Base-by-base conservation (phyloP, 2,329 filamentous ascomycete genomes). In the Venturia asperata region DNA sequence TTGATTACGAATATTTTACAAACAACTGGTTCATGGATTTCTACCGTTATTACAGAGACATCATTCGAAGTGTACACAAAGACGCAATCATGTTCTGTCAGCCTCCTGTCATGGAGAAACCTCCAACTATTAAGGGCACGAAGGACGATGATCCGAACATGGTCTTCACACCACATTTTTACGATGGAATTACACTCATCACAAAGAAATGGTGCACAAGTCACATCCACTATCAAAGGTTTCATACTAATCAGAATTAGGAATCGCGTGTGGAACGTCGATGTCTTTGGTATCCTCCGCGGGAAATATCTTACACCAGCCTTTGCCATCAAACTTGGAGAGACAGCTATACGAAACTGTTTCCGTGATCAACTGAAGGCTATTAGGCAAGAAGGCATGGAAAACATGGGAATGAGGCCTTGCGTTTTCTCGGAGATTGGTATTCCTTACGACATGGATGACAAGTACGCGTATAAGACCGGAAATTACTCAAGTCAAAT, bases 371-470 rank as follows among this genome's bases (percentile, higher is more conserved):
- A 99, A 73, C 83, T 99, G 43, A 85, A 85, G 6, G 88, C 88
- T 0, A 89, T 99, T 63, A 84, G 87, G 62, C 83, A 95, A 69
- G 94, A 99, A 76, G 95, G 93, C 0, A 78, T 89, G n/a, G 88
- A 96, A 65, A 87, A 91, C 66, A 91, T 92, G 80, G 94, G 94
- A 24, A 86, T 89, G 27, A 92, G 95, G 70, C 94, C 94, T 0
- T 91, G 92, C 70, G 78, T 99, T 5, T 86, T 97, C 75, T 95
- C 91, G 0, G 94, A 99, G 74, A 97, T 97, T 71, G 94, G 94
- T 9, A 97, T 99, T 66, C 94, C 94, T 0, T 99, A 96, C 73
- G 94, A 99, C 73, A 97, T 99, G 95, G 93, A 99, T 72, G 87
- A 96, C 69, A 92, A 96, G 76, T 83, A 94, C 72, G 94, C 94